These are phyloP conservation scores for Dactylellina sp. DNA, from an alignment of 2,329 filamentous ascomycete species.

Conservation along the genomic window DNA sequence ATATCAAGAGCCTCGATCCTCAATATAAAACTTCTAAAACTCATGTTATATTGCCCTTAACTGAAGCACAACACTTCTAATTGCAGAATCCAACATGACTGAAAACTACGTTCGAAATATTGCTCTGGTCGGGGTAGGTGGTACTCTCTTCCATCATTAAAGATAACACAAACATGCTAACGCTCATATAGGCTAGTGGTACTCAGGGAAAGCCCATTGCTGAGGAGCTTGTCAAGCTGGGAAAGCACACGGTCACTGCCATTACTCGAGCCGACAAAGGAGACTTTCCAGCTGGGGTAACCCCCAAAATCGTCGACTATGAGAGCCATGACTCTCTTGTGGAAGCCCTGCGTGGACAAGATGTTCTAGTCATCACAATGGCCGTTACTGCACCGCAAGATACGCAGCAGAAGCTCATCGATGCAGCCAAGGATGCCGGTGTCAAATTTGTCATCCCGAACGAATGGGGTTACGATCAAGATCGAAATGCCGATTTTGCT, in stretches of 20 bases:
- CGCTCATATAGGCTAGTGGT: conserved; percentile 62
- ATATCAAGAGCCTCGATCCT: not conserved
- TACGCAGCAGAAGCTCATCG: conserved; percentile 68
- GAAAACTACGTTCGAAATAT: conserved; percentile 49
- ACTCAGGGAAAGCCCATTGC: conserved; percentile 61
- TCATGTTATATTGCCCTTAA: not conserved
- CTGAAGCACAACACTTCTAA: not conserved
- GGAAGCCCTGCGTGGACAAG: conserved; percentile 68
- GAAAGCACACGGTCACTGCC: conserved; percentile 69
- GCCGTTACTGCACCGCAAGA: conserved; percentile 65
- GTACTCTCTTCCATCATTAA: not conserved
- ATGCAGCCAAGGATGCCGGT: conserved; percentile 70
- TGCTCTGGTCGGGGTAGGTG: conserved; percentile 49
- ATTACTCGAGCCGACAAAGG: conserved; percentile 66
- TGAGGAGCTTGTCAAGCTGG: conserved; percentile 65
- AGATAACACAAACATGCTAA: not conserved
- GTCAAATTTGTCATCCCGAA: conserved; percentile 72
- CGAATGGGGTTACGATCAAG: conserved; percentile 63
- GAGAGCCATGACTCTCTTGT: conserved; percentile 66
- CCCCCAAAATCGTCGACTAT: conserved; percentile 66
- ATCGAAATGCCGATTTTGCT: conserved; percentile 61
- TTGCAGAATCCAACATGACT: conserved; percentile 48
- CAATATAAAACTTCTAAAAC: not conserved
- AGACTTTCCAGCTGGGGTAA: conserved; percentile 65
- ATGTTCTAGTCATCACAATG: conserved; percentile 72